Percentiles rank a stretch among this genome's conserved stretches.
Conservation (phyloP, 2,329 filamentous ascomycete species). For the Nemania serpens region DNA sequence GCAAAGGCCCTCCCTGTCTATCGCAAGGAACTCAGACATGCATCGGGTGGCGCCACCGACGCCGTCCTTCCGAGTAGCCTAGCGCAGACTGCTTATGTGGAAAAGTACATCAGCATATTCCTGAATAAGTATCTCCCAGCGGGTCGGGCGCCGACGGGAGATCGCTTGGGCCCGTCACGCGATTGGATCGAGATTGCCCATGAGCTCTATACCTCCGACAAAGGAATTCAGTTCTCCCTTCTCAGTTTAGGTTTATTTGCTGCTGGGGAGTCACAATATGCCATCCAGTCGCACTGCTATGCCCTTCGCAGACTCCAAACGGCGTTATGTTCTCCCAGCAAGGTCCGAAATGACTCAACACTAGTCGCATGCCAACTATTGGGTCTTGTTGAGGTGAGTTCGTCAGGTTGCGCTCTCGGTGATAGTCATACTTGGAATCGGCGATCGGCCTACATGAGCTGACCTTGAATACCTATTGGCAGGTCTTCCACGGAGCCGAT, state of each 20-base stretch:
- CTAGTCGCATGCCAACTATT: conserved; percentile 26
- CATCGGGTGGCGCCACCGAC: not conserved
- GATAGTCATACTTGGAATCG: not conserved
- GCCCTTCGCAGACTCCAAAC: conserved; percentile 20
- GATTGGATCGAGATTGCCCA: conserved; percentile 27
- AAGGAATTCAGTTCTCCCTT: conserved; percentile 18
- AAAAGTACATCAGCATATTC: conserved; percentile 28
- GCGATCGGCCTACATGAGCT: not conserved
- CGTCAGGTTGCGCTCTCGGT: not conserved
- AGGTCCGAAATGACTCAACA: conserved; percentile 15
- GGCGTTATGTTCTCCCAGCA: not conserved
- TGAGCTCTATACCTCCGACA: conserved; percentile 19
- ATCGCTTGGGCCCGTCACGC: not conserved
- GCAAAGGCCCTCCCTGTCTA: conserved; percentile 17
- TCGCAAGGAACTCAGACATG: conserved; percentile 3
- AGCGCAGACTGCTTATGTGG: conserved; percentile 23
- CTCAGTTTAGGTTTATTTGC: conserved; percentile 26
- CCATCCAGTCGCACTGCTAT: conserved; percentile 20
- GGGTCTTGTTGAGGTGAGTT: conserved; percentile 28
- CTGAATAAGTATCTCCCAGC: conserved; percentile 23
- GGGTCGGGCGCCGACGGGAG: not conserved
- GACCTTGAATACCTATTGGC: not conserved
- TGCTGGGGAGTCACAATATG: conserved; percentile 15
- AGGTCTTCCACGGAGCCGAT: conserved; percentile 26
- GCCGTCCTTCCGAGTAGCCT: conserved; percentile 16